phyloP scores from a whole-genome alignment of 2,329 filamentous ascomycete species.

The Juglanconis juglandina region DNA sequence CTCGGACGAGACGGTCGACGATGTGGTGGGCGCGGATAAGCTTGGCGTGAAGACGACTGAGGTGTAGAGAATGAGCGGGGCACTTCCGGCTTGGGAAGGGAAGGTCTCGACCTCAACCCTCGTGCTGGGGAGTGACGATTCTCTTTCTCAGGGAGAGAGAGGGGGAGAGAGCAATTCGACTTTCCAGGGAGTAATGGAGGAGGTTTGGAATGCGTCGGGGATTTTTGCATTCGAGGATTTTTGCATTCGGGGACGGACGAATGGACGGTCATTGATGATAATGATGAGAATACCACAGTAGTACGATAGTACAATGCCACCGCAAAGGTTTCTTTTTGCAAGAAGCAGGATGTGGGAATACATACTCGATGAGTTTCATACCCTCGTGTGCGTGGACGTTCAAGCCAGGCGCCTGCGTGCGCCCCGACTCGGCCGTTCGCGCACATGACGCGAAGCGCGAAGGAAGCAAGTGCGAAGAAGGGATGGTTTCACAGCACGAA shows the following conservation, averaged over 20 bases:
- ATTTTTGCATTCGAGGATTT: background rate
- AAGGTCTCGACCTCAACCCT: background rate
- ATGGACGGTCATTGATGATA: background rate
- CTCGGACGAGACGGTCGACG: constrained; percentile 75
- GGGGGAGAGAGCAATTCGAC: too few species aligned
- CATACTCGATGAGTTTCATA: too few species aligned
- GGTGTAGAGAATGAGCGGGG: background rate
- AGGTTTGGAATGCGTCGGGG: background rate
- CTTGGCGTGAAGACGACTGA: constrained; percentile 25
- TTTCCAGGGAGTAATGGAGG: background rate
- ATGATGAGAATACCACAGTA: too few species aligned
- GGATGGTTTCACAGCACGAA: too few species aligned
- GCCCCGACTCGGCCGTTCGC: constrained; percentile 7
- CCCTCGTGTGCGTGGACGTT: too few species aligned
- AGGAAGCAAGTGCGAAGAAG: too few species aligned
- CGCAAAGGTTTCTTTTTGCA: background rate
- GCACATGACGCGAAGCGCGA: background rate
- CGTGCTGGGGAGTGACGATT: too few species aligned
- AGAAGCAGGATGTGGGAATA: too few species aligned
- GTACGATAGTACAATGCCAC: constrained; percentile 3
- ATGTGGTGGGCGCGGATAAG: constrained; percentile 48
- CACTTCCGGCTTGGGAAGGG: too few species aligned
- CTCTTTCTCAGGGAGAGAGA: too few species aligned
- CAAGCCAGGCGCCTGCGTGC: background rate
- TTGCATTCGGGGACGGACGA: background rate